A percentile compares a stretch with the other conserved stretches of the same genome.
These are phyloP conservation scores for Yamadazyma siamensis DNA, from an alignment of 1,139 yeast species.

Conservation along the genomic window DNA sequence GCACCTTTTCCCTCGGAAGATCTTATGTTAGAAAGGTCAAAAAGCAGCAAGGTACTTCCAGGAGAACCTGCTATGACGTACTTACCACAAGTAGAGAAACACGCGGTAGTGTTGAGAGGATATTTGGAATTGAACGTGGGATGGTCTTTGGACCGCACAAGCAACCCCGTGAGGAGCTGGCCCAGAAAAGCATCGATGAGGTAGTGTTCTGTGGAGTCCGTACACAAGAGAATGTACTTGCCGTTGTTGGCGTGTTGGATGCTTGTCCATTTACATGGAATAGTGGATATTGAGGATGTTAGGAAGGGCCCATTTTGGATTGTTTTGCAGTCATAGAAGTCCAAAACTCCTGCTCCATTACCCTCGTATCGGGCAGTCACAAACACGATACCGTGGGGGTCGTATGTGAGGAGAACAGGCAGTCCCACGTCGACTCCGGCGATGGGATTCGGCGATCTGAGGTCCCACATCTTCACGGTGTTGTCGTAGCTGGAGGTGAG, in stretches of 20 bases:
- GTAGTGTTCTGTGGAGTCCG: conserved; percentile 52
- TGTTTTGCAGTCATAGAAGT: conserved; percentile 58
- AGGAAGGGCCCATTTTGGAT: conserved; percentile 57
- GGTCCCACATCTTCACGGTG: conserved; percentile 85
- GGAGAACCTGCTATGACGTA: conserved; percentile 65
- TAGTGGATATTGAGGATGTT: conserved; percentile 26
- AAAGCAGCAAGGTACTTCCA: conserved; percentile 54
- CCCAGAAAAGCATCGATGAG: conserved; percentile 75
- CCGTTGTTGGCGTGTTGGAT: conserved; percentile 86
- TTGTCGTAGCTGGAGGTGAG: conserved; percentile 72
- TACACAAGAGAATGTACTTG: conserved; percentile 63
- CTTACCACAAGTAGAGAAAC: conserved; percentile 81
- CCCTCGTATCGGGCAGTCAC: conserved; percentile 53
- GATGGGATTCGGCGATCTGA: conserved; percentile 56
- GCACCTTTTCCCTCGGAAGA: conserved; percentile 22
- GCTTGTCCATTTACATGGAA: conserved; percentile 51
- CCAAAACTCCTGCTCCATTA: conserved; percentile 33
- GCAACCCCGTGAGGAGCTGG: conserved; percentile 47
- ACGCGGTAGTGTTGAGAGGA: conserved; percentile 57
- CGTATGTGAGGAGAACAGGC: conserved; percentile 64
- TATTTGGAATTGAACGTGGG: conserved; percentile 22
- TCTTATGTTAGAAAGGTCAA: conserved; percentile 51
- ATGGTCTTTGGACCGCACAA: conserved; percentile 20
- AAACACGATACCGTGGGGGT: conserved; percentile 80
- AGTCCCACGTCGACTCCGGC: conserved; percentile 61